Percentiles rank a stretch among this genome's conserved stretches.
Evolutionary conservation across 73 alveolate species (phyloP).

Genomic region (Stentor coeruleus): DNA sequence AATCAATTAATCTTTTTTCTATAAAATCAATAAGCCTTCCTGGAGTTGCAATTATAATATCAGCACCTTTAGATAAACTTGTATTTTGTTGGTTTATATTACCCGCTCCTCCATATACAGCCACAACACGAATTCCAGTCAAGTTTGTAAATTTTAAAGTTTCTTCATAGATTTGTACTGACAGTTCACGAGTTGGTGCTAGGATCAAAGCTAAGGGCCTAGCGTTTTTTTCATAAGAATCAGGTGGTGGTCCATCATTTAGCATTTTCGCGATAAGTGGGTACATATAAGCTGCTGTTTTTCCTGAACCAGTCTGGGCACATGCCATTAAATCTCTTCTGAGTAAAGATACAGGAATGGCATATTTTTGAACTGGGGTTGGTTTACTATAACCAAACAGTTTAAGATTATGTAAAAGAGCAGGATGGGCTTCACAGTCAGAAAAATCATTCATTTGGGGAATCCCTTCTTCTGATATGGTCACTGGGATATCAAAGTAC

Average conservation of each 20-base stretch:
- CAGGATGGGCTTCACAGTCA: too few relatives aligned
- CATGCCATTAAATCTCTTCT: constrained; percentile 63
- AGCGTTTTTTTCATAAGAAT: constrained; percentile 27
- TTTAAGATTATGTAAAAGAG: too few relatives aligned
- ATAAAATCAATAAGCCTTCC: constrained; percentile 67
- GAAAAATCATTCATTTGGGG: too few relatives aligned
- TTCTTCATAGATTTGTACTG: constrained; percentile 60
- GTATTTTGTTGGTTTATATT: constrained; percentile 57
- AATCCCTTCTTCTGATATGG: too few relatives aligned
- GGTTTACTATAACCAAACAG: too few relatives aligned
- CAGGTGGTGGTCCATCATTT: constrained; percentile 39
- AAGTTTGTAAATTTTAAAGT: constrained; percentile 39
- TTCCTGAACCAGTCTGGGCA: constrained; percentile 73
- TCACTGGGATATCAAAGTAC: too few relatives aligned
- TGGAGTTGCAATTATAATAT: constrained; percentile 67
- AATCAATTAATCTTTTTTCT: constrained; percentile 45
- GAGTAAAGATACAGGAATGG: constrained; percentile 61
- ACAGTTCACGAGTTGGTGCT: constrained; percentile 73
- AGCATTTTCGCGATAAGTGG: constrained; percentile 62
- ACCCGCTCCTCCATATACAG: constrained; percentile 63
- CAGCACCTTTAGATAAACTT: constrained; percentile 49
- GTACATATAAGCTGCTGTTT: constrained; percentile 63
- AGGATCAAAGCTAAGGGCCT: constrained; percentile 68
- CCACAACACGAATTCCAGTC: constrained; percentile 40
- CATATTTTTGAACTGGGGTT: constrained; percentile 64